These are phyloP conservation scores for Venturia pyrina DNA, from an alignment of 2,329 filamentous ascomycete species.

Conservation along the genomic window DNA sequence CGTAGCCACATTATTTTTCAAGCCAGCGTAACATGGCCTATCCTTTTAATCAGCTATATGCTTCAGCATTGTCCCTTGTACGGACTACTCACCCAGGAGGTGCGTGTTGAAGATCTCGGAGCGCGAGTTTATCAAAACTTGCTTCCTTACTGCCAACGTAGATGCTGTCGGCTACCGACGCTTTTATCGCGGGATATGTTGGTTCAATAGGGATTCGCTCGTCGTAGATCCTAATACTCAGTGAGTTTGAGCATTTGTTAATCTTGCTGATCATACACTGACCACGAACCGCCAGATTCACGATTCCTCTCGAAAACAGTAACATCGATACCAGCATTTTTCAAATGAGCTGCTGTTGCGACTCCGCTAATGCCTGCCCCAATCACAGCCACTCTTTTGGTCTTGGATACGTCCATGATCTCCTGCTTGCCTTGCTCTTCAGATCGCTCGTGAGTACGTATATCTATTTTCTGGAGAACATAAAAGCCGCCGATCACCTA, in stretches of 20 bases:
- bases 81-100: constrained; percentile 32
- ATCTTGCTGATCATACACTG: constrained; percentile 15
- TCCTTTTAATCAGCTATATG: constrained; percentile 6
- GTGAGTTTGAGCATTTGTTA: background rate
- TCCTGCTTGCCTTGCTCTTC: constrained; percentile 16
- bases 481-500: background rate
- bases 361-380: constrained; percentile 29
- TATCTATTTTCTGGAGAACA: constrained; percentile 9
- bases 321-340: constrained; percentile 32
- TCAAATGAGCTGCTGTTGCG: constrained; percentile 25
- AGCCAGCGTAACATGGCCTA: constrained; percentile 42
- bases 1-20: constrained; percentile 46
- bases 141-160: background rate
- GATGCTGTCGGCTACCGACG: constrained; percentile 24
- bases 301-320: constrained; percentile 45
- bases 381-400: constrained; percentile 22
- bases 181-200: constrained; percentile 32
- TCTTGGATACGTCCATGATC: constrained; percentile 16
- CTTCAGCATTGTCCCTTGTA: background rate
- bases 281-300: constrained; percentile 48
- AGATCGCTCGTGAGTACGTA: constrained; percentile 4
- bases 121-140: constrained; percentile 10
- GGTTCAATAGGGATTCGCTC: constrained; percentile 39
- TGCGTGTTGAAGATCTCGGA: constrained; percentile 30
- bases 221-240: constrained; percentile 36